These are phyloP conservation scores for Logfia minima DNA, from an alignment of 129 eudicot genomes.

Conservation along the genomic window DNA sequence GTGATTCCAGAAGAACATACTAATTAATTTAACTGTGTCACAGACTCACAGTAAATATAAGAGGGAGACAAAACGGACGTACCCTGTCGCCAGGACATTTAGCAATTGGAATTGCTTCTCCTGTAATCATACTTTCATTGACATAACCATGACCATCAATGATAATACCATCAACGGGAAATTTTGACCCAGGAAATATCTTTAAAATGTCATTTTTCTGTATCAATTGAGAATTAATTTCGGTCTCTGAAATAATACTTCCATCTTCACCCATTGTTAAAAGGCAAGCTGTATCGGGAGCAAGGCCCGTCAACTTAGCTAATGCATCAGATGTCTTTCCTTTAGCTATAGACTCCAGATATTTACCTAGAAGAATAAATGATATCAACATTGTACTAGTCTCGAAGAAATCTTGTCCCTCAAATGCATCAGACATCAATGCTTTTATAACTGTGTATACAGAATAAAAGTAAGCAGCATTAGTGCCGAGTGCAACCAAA, in stretches of 20 bases:
- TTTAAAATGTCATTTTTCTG: constrained; percentile 39
- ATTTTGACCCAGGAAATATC: constrained; percentile 43
- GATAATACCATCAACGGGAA: constrained; percentile 44
- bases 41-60: background rate
- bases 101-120: constrained; percentile 46
- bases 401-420: constrained; percentile 56
- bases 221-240: constrained; percentile 36
- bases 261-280: constrained; percentile 36
- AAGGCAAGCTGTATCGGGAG: constrained; percentile 44
- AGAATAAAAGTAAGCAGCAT: constrained; percentile 59
- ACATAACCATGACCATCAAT: constrained; percentile 44
- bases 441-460: constrained; percentile 48
- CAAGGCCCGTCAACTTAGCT: constrained; percentile 44
- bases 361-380: constrained; percentile 44
- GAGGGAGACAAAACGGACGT: constrained; percentile 4
- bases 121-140: constrained; percentile 53
- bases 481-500: constrained; percentile 59
- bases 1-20: background rate
- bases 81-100: constrained; percentile 43
- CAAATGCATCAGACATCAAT: constrained; percentile 31
- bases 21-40: background rate
- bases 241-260: constrained; percentile 31
- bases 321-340: constrained; percentile 54
- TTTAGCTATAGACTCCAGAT: constrained; percentile 43
- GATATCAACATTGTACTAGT: constrained; percentile 51